phyloP scores from a whole-genome alignment of 2,329 filamentous ascomycete genomes.

The Aspergillus pseudonomiae region DNA sequence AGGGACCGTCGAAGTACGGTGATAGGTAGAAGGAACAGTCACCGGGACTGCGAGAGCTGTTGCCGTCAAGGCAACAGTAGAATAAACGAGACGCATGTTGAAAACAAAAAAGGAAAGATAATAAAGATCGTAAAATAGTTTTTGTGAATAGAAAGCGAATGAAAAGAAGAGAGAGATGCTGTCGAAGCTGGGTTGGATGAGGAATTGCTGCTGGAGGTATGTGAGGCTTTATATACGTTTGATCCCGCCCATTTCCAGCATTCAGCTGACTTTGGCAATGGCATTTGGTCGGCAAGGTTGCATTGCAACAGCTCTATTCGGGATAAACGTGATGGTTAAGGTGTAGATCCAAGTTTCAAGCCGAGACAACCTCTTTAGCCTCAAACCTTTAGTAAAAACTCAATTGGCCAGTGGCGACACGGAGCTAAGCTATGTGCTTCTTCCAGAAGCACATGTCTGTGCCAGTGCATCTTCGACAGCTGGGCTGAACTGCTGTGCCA shows the following conservation, averaged over 20 bases:
- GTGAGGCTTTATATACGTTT: neutral
- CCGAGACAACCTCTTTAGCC: neutral
- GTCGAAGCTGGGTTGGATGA: neutral
- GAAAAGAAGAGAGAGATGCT: neutral
- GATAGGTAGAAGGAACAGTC: neutral
- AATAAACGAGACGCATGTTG: neutral
- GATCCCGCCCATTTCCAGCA: neutral
- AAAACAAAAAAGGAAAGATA: neutral
- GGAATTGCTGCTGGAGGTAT: neutral
- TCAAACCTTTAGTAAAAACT: conserved; percentile 1
- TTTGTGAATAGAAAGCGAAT: neutral
- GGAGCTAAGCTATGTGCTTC: neutral
- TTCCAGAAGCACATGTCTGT: neutral
- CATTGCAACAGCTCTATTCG: neutral
- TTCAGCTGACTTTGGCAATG: neutral
- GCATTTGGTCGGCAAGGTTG: neutral
- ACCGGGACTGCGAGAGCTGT: neutral
- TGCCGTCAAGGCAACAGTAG: conserved; percentile 2
- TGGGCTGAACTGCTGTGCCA: neutral
- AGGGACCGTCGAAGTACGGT: neutral
- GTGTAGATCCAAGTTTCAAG: conserved; percentile 1
- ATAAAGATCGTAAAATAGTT: neutral
- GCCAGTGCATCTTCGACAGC: neutral
- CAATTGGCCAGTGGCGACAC: neutral
- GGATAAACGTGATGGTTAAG: neutral